phyloP scores from a whole-genome alignment of 139 green algal species.

The Chlorella sp. region DNA sequence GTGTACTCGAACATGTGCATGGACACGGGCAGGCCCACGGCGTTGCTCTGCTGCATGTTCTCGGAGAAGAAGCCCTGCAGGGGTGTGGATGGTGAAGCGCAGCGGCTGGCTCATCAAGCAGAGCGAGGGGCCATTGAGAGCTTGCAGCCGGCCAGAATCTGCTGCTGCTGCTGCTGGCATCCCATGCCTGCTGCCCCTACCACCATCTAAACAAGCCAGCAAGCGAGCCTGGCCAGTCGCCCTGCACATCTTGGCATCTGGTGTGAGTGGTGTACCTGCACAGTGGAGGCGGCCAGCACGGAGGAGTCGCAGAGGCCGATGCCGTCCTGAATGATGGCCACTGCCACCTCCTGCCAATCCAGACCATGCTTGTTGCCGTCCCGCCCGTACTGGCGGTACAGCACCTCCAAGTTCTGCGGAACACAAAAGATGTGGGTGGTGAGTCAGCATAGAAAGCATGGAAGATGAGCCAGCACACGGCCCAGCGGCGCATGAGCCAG shows the following conservation, averaged over 20 bases:
- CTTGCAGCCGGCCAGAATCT: neutral
- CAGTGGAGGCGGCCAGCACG: slow-evolving; percentile 42
- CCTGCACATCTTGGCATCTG: too few relatives aligned
- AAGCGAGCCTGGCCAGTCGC: too few relatives aligned
- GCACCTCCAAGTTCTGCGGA: slow-evolving; percentile 46
- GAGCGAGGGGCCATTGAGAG: neutral
- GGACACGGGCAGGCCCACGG: slow-evolving; percentile 37
- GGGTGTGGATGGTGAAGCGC: neutral
- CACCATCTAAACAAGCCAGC: neutral
- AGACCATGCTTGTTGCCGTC: slow-evolving; percentile 46
- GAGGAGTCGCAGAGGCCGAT: slow-evolving; percentile 27
- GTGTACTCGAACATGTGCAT: slow-evolving; percentile 62
- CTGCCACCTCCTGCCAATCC: slow-evolving; percentile 56
- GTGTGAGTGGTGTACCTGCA: slow-evolving; percentile 26
- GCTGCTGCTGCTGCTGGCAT: neutral
- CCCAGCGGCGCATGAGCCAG: neutral
- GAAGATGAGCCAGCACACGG: neutral
- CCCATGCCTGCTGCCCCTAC: neutral
- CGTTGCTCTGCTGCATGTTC: slow-evolving; percentile 41
- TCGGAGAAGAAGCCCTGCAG: slow-evolving; percentile 51
- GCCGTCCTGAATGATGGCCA: slow-evolving; percentile 53
- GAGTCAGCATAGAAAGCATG: neutral
- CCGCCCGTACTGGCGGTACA: slow-evolving; percentile 52
- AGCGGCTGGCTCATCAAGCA: neutral
- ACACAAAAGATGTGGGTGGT: neutral